Percentiles rank a stretch among this genome's conserved stretches.
Evolutionary conservation across 768 basidiomycete species (phyloP).

Genomic region (Termitomyces titanicus): DNA sequence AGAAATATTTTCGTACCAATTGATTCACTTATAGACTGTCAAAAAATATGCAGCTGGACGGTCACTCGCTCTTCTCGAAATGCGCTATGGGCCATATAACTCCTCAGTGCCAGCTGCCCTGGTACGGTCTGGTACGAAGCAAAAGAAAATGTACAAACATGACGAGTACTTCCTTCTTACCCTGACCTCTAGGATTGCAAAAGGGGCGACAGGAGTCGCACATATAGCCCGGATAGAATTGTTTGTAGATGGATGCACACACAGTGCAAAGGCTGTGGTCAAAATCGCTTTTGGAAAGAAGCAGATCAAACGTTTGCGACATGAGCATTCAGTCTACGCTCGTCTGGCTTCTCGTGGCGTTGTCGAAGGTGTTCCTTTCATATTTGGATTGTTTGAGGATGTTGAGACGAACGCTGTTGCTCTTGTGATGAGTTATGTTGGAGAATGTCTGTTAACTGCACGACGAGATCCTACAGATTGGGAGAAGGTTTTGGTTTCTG

Average conservation of each 20-base stretch:
- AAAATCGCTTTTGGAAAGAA: background rate
- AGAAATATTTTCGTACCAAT: no score
- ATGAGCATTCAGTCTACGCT: background rate
- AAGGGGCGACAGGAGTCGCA: background rate
- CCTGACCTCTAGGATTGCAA: background rate
- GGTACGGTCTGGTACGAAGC: background rate
- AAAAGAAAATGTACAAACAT: background rate
- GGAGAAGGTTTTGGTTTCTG: background rate
- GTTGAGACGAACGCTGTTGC: background rate
- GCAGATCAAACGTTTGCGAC: background rate
- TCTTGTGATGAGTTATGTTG: background rate
- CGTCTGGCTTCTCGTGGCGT: background rate
- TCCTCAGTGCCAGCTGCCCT: background rate
- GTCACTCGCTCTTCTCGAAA: background rate
- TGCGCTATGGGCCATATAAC: background rate
- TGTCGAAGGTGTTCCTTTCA: background rate
- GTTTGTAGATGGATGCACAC: background rate
- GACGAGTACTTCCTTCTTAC: background rate
- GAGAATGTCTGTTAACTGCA: background rate
- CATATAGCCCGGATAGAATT: background rate
- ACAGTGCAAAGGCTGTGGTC: background rate
- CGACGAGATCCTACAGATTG: background rate
- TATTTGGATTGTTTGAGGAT: background rate
- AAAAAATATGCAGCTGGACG: no score
- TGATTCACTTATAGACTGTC: no score